Evolutionary conservation across 1,139 yeast genomes (phyloP), one percentile per base, ranked within the genome.

Genomic region (Hansenula sp.): DNA sequence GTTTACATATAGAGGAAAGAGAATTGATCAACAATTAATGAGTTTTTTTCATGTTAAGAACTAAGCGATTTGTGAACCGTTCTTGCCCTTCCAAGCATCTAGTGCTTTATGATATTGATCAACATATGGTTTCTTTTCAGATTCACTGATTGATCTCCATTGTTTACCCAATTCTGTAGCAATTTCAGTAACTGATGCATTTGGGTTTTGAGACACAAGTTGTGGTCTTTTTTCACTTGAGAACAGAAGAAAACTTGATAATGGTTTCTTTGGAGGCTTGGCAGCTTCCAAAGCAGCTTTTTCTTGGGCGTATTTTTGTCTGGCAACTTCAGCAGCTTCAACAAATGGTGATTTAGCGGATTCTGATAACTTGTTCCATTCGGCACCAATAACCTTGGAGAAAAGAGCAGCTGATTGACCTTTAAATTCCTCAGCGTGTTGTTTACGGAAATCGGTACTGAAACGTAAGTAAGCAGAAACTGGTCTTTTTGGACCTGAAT

Each of bases 321-420:
- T 37, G 24, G 51, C 58, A 12, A 37, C 33, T 15, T 41, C 48
- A 29, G 47, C 43, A 27, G 34, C 13, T 3, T 41, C 37, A 4
- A 24, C 30, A 25, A 34, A 53, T 19, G 53, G 55, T 13, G 48
- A 39, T 43, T 54, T 54, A 35, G 58, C 61, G 18, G 40, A 29
- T 3, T 46, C 54, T 5, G 58, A 24, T 38, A 65, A 43, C 2
- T 25, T 17, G 5, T 48, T 50, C 69, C 69, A 65, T 29, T 51
- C 45, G 3, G 38, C 41, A 34, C 53, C 49, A 12, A 58, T 18
- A 11, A 39, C 4, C 9, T 28, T 36, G 11, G 48, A 28, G 41
- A 49, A 52, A 35, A 47, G 52, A 17, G 33, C 40, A 19, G 51
- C 48, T 7, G 45, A 36, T 3, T 42, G 6, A 3, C 36, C 38